Conservation (phyloP, 495 filamentous ascomycete genomes). For the Penicillium paxilli region DNA sequence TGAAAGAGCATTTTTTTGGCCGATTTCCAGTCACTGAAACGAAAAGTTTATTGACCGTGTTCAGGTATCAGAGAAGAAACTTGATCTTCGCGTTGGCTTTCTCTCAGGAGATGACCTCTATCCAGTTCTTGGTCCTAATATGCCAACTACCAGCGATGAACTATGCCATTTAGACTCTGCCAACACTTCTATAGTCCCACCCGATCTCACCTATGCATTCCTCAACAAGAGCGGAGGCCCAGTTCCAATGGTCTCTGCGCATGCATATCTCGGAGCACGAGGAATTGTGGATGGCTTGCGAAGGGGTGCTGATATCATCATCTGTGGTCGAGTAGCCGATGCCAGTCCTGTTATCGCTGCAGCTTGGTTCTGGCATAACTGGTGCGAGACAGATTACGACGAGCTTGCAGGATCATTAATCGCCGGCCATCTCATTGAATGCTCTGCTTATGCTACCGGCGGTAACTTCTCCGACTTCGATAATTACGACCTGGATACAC, state of each 20-base stretch:
- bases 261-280: slow-evolving; percentile 46
- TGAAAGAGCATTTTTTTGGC: background rate
- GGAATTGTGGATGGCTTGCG: slow-evolving; percentile 45
- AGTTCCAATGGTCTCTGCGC: slow-evolving; percentile 29
- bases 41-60: too few relatives aligned
- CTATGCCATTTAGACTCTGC: slow-evolving; percentile 38
- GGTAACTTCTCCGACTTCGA: slow-evolving; percentile 55
- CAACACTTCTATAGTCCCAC: slow-evolving; percentile 13
- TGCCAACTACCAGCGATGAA: slow-evolving; percentile 25
- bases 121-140: slow-evolving; percentile 24
- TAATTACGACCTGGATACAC: slow-evolving; percentile 24
- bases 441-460: slow-evolving; percentile 50
- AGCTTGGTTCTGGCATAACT: slow-evolving; percentile 35
- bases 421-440: slow-evolving; percentile 53
- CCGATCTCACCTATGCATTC: slow-evolving; percentile 24
- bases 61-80: slow-evolving; percentile 27
- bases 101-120: slow-evolving; percentile 48
- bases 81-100: slow-evolving; percentile 44
- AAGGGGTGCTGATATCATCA: slow-evolving; percentile 52
- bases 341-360: slow-evolving; percentile 50
- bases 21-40: too few relatives aligned
- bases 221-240: slow-evolving; percentile 9
- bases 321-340: slow-evolving; percentile 54
- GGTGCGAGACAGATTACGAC: slow-evolving; percentile 34
- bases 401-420: slow-evolving; percentile 44